Base-by-base conservation (phyloP, 805 yeast genomes). In the Lipomyces sp. region DNA sequence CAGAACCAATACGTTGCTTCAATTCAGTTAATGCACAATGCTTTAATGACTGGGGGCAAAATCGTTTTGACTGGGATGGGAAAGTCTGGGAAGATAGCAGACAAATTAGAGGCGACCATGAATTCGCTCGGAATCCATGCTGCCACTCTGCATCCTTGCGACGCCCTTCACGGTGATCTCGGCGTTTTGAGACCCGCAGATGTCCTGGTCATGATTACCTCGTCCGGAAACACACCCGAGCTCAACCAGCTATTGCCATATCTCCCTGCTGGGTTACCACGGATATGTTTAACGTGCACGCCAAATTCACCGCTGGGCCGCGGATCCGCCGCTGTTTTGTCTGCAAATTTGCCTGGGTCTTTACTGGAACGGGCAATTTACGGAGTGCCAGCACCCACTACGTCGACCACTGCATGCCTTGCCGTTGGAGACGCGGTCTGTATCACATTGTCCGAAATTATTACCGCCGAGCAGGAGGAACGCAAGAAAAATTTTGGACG, bases 91-190 rank as follows among this genome's bases (percentile, higher is more conserved):
- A 90, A 90, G 77, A 89, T 92, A 42, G 96, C 92, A 13, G 80
- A 84, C 64, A 92, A 92, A 77, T 79, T 88, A 13, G 90, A 86
- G 62, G 96, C 97, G 8, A 92, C 97, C 3, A 79, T 92, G 77
- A 90, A 89, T 74, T 90, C 97, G 0, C 80, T 92, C 65, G 87
- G 92, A 37, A 83, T 92, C 60, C 87, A 85, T 60, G 82, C 96
- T 0, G 84, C 86, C 0, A 72, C 84, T 0, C 78, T 92, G 62
- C 97, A 92, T 74, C 97, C 97, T 0, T 80, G 90, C 3, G 97
- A 92, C 67, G 97, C 97, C 0, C 79, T 92, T 24, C 97, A 92
- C 75, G 97, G 97, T 4, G 97, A 92, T 76, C 81, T 92, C 72
- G 97, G 97, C 1, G 77, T 87, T 50, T 78, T 92, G 7, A 77